These are phyloP conservation scores for Sarocladium oryzae DNA, from an alignment of 2,329 filamentous ascomycete genomes.

Conservation along the genomic window DNA sequence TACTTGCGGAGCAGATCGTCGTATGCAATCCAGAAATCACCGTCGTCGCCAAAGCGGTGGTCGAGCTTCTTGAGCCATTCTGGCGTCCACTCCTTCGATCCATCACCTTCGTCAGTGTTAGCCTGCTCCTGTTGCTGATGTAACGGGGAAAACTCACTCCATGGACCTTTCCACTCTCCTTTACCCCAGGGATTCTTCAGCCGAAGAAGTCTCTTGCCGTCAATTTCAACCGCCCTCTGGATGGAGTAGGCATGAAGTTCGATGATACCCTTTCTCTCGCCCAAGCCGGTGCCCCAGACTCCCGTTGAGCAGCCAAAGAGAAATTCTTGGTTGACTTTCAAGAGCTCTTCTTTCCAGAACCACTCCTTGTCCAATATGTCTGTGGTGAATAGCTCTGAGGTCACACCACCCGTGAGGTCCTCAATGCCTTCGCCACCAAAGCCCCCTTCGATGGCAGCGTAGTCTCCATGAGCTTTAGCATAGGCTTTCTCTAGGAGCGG, in stretches of 20 bases:
- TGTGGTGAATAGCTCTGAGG: slow-evolving; percentile 56
- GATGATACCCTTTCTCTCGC: slow-evolving; percentile 48
- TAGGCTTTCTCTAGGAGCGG: slow-evolving; percentile 75
- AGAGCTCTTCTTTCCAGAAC: slow-evolving; percentile 75
- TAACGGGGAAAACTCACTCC: slow-evolving; percentile 41
- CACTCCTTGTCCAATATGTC: slow-evolving; percentile 62
- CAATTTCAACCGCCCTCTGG: slow-evolving; percentile 50
- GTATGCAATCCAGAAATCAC: slow-evolving; percentile 57
- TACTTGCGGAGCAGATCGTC: slow-evolving; percentile 53
- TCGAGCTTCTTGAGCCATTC: slow-evolving; percentile 68
- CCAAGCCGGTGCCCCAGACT: slow-evolving; percentile 22
- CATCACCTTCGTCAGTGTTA: slow-evolving; percentile 45
- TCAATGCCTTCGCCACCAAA: slow-evolving; percentile 56
- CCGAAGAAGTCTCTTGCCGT: slow-evolving; percentile 55
- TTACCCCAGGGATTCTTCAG: slow-evolving; percentile 76
- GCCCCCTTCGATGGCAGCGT: slow-evolving; percentile 66
- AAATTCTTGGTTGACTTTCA: slow-evolving; percentile 73
- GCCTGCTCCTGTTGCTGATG: background rate
- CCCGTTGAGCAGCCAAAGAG: slow-evolving; percentile 57
- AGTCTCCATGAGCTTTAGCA: slow-evolving; percentile 77
- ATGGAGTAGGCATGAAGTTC: slow-evolving; percentile 57
- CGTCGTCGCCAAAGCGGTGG: slow-evolving; percentile 72
- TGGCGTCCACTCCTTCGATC: slow-evolving; percentile 77
- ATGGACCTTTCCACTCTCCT: slow-evolving; percentile 73
- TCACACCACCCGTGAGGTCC: slow-evolving; percentile 59